These are phyloP conservation scores for Collariella sp. DNA, from an alignment of 495 filamentous ascomycete genomes.

Conservation along the genomic window DNA sequence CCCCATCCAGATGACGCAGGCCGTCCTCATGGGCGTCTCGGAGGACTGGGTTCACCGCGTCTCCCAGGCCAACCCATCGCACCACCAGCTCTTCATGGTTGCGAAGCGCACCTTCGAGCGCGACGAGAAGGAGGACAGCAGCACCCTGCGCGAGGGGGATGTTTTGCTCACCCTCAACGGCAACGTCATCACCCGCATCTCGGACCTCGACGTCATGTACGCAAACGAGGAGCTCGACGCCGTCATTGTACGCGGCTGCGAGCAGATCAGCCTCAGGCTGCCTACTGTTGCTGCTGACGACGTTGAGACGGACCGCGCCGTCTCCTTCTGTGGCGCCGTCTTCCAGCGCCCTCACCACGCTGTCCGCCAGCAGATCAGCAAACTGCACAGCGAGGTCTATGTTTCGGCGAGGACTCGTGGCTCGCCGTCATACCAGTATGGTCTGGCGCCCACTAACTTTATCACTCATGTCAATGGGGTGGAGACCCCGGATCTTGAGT, in stretches of 20 bases:
- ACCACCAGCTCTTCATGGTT: conserved; percentile 97
- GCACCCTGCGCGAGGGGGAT: conserved; percentile 76
- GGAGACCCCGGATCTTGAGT: conserved; percentile 67
- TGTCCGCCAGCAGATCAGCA: conserved; percentile 91
- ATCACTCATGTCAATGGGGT: conserved; percentile 89
- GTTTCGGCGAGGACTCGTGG: conserved; percentile 79
- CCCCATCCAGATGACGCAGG: conserved; percentile 92
- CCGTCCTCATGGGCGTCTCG: conserved; percentile 93
- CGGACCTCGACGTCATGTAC: conserved; percentile 95
- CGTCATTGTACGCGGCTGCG: conserved; percentile 73
- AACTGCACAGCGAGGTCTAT: conserved; percentile 96
- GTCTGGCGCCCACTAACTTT: conserved; percentile 92
- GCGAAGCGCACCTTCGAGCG: conserved; percentile 64
- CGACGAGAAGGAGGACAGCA: conserved; percentile 51
- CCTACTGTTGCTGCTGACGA: conserved; percentile 84
- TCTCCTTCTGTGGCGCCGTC: conserved; percentile 92
- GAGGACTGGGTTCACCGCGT: conserved; percentile 93
- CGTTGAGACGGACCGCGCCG: conserved; percentile 80
- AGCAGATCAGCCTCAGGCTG: conserved; percentile 69
- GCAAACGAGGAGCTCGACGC: conserved; percentile 75
- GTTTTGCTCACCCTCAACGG: conserved; percentile 86
- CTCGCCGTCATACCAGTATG: conserved; percentile 85
- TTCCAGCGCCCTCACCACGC: conserved; percentile 92
- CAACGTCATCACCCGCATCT: conserved; percentile 85
- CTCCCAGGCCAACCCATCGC: conserved; percentile 72